Evolutionary conservation across 805 yeast genomes (phyloP).

Genomic region (Cyberlindnera suaveolens): DNA sequence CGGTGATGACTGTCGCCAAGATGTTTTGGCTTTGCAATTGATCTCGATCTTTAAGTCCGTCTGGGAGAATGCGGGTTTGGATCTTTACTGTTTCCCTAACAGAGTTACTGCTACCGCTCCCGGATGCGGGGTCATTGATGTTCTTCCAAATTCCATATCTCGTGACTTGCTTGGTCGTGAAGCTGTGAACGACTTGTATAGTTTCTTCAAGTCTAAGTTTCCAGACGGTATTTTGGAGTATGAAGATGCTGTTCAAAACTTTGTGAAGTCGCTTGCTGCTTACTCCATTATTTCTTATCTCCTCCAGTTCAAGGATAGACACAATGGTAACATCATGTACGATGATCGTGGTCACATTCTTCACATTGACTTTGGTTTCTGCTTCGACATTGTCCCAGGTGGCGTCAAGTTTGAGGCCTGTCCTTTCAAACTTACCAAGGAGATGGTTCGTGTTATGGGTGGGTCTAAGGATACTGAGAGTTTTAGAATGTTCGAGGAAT

Average conservation of each 20-base stretch:
- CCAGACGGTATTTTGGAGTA: slow-evolving; percentile 93
- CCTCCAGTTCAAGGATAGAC: slow-evolving; percentile 93
- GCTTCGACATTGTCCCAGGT: slow-evolving; percentile 98
- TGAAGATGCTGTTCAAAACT: slow-evolving; percentile 87
- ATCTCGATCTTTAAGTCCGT: slow-evolving; percentile 87
- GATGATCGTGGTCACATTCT: slow-evolving; percentile 92
- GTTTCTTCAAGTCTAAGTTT: slow-evolving; percentile 84
- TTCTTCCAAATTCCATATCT: slow-evolving; percentile 88
- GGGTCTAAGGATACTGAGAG: slow-evolving; percentile 82
- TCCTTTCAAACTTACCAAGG: slow-evolving; percentile 92
- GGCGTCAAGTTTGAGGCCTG: slow-evolving; percentile 98
- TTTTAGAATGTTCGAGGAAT: slow-evolving; percentile 87
- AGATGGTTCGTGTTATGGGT: slow-evolving; percentile 96
- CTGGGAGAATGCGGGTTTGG: slow-evolving; percentile 84
- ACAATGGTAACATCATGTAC: slow-evolving; percentile 96
- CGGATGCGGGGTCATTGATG: slow-evolving; percentile 98
- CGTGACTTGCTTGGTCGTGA: slow-evolving; percentile 99
- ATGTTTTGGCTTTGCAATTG: slow-evolving; percentile 86
- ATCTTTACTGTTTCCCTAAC: slow-evolving; percentile 86
- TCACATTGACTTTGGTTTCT: slow-evolving; percentile 97
- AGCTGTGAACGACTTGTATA: slow-evolving; percentile 94
- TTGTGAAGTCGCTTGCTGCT: slow-evolving; percentile 90
- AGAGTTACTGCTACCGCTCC: slow-evolving; percentile 98
- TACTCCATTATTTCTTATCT: slow-evolving; percentile 88
- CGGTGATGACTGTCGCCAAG: slow-evolving; percentile 99